These are phyloP conservation scores for Claviceps pazoutovae DNA, from an alignment of 2,329 filamentous ascomycete genomes.

Conservation along the genomic window DNA sequence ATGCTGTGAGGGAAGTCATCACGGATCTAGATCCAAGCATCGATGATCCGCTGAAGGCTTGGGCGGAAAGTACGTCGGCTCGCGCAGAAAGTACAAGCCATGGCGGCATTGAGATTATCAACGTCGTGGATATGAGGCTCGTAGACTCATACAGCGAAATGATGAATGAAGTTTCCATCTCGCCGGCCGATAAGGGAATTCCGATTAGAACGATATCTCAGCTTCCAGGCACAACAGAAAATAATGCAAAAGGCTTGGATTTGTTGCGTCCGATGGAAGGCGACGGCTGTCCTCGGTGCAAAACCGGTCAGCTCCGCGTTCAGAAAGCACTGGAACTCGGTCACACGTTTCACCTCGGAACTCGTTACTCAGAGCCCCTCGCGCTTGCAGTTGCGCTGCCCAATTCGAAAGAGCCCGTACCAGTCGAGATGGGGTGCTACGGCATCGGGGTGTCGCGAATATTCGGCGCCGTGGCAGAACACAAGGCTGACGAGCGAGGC, in stretches of 20 bases:
- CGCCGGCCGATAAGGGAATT: slow-evolving; percentile 9
- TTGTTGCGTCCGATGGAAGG: slow-evolving; percentile 52
- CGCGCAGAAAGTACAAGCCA: slow-evolving; percentile 1
- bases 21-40: slow-evolving; percentile 60
- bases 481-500: slow-evolving; percentile 55
- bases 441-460: slow-evolving; percentile 89
- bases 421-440: slow-evolving; percentile 90
- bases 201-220: neutral
- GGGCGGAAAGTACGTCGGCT: slow-evolving; percentile 25
- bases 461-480: slow-evolving; percentile 72
- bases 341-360: slow-evolving; percentile 89
- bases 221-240: slow-evolving; percentile 6
- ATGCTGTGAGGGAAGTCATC: slow-evolving; percentile 51
- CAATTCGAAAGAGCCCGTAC: slow-evolving; percentile 22
- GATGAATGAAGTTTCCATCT: slow-evolving; percentile 12
- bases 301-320: slow-evolving; percentile 44
- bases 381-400: slow-evolving; percentile 42
- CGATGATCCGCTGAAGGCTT: slow-evolving; percentile 41
- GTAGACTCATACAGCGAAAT: slow-evolving; percentile 12
- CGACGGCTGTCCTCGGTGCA: slow-evolving; percentile 61
- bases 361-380: slow-evolving; percentile 69
- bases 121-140: slow-evolving; percentile 22
- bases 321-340: slow-evolving; percentile 76
- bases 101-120: slow-evolving; percentile 13
- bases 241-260: slow-evolving; percentile 31